Percentiles rank a stretch among this genome's conserved stretches.
Conservation (phyloP, 169 alveolate genomes). For the Plasmodium knowlesi region DNA sequence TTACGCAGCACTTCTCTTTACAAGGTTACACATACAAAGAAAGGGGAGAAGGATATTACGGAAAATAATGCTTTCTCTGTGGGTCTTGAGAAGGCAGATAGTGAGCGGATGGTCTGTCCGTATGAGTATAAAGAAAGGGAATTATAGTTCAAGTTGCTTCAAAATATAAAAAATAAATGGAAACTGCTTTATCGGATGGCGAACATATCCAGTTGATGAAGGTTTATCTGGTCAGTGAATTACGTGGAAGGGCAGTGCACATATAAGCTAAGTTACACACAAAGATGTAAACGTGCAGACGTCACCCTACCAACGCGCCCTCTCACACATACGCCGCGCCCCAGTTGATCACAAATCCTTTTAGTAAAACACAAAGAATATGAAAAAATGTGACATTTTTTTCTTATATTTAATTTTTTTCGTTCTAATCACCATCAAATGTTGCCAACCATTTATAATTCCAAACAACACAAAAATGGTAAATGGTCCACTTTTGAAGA, state of each 20-base stretch:
- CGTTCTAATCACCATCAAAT: conserved; percentile 7
- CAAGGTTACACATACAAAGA: neutral
- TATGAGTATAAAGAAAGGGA: neutral
- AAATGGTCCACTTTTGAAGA: conserved; percentile 1
- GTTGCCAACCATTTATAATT: conserved; percentile 12
- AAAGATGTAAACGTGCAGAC: neutral
- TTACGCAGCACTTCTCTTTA: neutral
- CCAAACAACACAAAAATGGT: conserved; percentile 16
- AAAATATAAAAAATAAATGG: neutral
- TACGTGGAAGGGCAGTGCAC: neutral
- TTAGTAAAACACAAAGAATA: conserved; percentile 25
- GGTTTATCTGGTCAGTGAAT: neutral
- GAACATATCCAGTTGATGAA: neutral
- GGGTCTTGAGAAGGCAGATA: neutral
- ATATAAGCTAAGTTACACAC: neutral
- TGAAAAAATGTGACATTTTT: conserved; percentile 42
- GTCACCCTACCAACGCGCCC: neutral
- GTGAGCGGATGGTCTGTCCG: neutral
- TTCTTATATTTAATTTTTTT: conserved; percentile 12
- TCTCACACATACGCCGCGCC: neutral
- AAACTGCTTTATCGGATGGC: neutral
- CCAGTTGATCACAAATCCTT: neutral
- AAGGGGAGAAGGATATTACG: neutral
- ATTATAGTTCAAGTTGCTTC: neutral
- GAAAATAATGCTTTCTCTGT: neutral